Conservation (phyloP, 2,329 filamentous ascomycete genomes). For the Mycosphaerella sp. region DNA sequence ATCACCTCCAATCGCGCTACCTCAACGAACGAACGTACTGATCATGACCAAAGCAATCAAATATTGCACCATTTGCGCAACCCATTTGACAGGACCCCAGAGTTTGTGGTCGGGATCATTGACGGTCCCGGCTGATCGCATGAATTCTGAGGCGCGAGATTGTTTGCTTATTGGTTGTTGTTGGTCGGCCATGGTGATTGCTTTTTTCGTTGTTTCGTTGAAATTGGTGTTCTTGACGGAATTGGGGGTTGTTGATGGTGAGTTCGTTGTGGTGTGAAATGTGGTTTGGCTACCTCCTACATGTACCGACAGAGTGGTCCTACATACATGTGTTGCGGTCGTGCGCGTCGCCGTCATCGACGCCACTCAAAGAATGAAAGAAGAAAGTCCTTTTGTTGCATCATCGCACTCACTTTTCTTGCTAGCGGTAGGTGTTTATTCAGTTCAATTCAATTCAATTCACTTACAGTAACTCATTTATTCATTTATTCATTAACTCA, state of each 20-base stretch:
- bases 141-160: conserved; percentile 21
- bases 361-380: background rate
- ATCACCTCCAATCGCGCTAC: no score
- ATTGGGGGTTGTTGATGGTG: no score
- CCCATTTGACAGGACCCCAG: conserved; percentile 25
- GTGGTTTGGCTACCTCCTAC: background rate
- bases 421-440: no score
- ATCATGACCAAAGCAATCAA: conserved; percentile 25
- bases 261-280: background rate
- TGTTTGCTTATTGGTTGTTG: conserved; percentile 9
- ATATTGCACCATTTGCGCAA: conserved; percentile 25
- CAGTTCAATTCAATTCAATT: no score
- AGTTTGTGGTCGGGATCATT: conserved; percentile 25
- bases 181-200: conserved; percentile 4
- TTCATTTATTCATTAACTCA: no score
- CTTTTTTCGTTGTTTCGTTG: no score
- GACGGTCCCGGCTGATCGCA: conserved; percentile 24
- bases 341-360: background rate
- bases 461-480: no score
- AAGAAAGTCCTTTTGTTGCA: no score
- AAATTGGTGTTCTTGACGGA: no score
- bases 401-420: no score
- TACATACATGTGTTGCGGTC: background rate
- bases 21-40: conserved; percentile 11
- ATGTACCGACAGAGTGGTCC: background rate